A percentile compares a stretch with the other conserved stretches of the same genome.
phyloP scores from a whole-genome alignment of 1,284 basidiomycete species.

The Rhodotorula sp. region DNA sequence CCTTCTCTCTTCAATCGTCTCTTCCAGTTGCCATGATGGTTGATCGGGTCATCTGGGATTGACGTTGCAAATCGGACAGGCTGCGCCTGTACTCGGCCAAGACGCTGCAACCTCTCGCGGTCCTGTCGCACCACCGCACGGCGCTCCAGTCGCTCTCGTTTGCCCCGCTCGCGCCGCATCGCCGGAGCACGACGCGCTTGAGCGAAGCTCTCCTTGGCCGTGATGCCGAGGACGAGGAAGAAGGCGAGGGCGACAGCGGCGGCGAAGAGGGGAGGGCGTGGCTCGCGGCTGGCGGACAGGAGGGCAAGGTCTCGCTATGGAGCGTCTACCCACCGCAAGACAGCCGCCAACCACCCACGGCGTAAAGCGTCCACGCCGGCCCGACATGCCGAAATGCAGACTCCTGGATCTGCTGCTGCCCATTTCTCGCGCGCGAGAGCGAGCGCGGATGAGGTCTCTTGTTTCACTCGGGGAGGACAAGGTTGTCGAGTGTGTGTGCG shows the following conservation, averaged over 20 bases:
- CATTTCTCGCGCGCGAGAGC: too few species aligned
- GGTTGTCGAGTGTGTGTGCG: too few species aligned
- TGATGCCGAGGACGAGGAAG: neutral
- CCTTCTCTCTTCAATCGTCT: neutral
- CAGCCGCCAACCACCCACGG: too few species aligned
- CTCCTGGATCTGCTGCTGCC: too few species aligned
- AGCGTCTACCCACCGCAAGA: slow-evolving; percentile 34
- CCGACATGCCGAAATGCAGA: too few species aligned
- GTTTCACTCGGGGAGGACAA: too few species aligned
- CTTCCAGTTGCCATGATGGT: too few species aligned
- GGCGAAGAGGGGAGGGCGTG: slow-evolving; percentile 19
- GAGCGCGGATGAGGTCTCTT: too few species aligned
- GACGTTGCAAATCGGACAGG: slow-evolving; percentile 8
- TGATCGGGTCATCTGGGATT: too few species aligned
- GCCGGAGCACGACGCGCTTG: neutral
- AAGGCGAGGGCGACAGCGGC: neutral
- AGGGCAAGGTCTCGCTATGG: slow-evolving; percentile 44
- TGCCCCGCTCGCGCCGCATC: neutral
- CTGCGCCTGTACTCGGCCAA: slow-evolving; percentile 39
- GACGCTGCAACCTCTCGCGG: slow-evolving; percentile 43
- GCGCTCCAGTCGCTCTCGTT: slow-evolving; percentile 44
- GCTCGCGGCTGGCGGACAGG: slow-evolving; percentile 44
- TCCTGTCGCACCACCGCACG: slow-evolving; percentile 42
- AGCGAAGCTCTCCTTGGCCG: neutral
- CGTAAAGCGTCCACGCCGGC: too few species aligned